phyloP scores from a whole-genome alignment of 805 yeast genomes.

The Saccharomycopsis oosterbeekiorum region DNA sequence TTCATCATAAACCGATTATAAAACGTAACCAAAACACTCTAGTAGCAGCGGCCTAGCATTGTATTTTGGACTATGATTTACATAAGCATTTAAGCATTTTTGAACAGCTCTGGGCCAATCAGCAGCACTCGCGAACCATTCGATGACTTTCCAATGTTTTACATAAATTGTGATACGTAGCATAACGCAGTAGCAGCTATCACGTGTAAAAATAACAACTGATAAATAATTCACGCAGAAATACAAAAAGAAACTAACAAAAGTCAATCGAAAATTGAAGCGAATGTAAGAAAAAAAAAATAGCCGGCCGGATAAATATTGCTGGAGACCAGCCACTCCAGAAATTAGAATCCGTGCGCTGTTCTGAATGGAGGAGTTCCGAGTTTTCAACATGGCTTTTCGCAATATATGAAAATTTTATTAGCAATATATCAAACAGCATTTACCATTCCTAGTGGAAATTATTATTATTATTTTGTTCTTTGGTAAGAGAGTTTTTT shows the following conservation, averaged over 20 bases:
- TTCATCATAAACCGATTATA: too few relatives aligned
- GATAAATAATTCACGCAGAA: not conserved
- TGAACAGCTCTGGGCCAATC: too few relatives aligned
- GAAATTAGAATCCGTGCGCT: not conserved
- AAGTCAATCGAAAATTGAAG: not conserved
- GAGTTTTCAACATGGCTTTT: not conserved
- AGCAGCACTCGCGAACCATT: too few relatives aligned
- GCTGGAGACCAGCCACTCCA: not conserved
- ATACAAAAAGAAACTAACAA: not conserved
- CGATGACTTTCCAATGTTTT: too few relatives aligned
- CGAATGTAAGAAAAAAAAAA: not conserved
- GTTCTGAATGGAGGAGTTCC: not conserved
- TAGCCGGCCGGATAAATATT: not conserved
- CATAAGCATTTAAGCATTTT: too few relatives aligned
- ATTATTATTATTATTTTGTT: not conserved
- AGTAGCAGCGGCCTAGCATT: too few relatives aligned
- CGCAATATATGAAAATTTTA: too few relatives aligned
- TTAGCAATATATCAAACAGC: not conserved
- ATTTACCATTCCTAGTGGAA: too few relatives aligned
- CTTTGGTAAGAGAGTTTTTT: not conserved
- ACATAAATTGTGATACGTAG: not conserved
- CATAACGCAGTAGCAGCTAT: not conserved
- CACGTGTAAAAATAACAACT: too few relatives aligned
- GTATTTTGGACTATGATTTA: too few relatives aligned
- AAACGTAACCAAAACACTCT: too few relatives aligned